Evolutionary conservation across 179 eudicot genomes (phyloP), one percentile per base, ranked within the genome.

Genomic region (Nepenthes alata): DNA sequence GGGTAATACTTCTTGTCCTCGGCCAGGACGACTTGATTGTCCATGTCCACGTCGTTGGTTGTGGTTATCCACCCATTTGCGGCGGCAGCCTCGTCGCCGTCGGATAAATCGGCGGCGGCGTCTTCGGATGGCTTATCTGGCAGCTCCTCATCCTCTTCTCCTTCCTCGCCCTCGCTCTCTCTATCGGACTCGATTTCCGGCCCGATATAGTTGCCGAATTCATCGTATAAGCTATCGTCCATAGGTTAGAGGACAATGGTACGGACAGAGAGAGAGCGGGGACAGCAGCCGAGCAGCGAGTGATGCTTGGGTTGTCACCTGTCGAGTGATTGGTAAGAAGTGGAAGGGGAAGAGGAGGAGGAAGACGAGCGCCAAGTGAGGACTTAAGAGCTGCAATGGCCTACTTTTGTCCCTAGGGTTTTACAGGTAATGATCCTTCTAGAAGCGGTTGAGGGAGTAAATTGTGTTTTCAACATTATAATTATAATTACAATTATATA

Each of bases 1-100:
- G 97, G 98, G 53, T 93, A 93, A 65, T 93, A 93, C 68, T 93
- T 93, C 67, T 93, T 93, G 80, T 93, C 97, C 70, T 93, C 97
- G 0, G 98, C 95, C 11, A 89, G 83, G 10, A 93, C 79, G 15
- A 93, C 83, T 37, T 89, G 97, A 39, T 83, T 87, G 38, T 93
- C 98, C 63, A 89, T 85, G 35, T 93, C 95, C 35, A 79, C 69
- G 63, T 87, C 98, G 45, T 80, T 79, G 37, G 76, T 37, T 34
- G 82, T 69, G 51, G 85, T 72, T 14, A 93, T 71, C 88, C 85
- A 82, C 35, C 95, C 88, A 68, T 89, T 82, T 16, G 76, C 48
- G 65, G 75, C 70, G 16, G 75, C 80, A 11, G 68, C 78, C 14
- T 53, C 76, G 50, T 71, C 63, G 45, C 79, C 77, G 2, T 72